Conservation (phyloP, 1,139 yeast genomes). For the Sugiyamaella grinbergsii region DNA sequence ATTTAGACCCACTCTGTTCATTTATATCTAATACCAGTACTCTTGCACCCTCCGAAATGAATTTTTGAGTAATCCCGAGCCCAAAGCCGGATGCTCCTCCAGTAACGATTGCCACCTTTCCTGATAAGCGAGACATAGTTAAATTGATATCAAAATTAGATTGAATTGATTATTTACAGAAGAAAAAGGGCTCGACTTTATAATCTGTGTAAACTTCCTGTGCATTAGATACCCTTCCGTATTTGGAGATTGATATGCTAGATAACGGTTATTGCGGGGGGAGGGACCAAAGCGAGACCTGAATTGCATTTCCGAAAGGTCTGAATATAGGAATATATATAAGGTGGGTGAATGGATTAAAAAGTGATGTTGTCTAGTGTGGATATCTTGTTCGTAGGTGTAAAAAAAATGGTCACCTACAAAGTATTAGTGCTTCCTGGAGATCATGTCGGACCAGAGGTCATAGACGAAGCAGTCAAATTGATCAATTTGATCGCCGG, state of each 20-base stretch:
- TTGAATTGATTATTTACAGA: too few relatives aligned
- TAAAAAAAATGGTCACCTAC: too few relatives aligned
- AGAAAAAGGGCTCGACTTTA: too few relatives aligned
- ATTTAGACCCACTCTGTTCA: conserved; percentile 24
- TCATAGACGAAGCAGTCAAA: conserved; percentile 79
- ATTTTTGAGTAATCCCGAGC: conserved; percentile 32
- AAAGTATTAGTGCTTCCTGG: conserved; percentile 83
- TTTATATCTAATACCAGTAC: conserved; percentile 28
- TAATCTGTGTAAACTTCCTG: too few relatives aligned
- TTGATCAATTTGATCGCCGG: conserved; percentile 70
- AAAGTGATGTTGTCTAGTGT: too few relatives aligned
- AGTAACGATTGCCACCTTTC: conserved; percentile 45
- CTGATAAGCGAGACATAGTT: conserved; percentile 31
- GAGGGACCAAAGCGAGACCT: too few relatives aligned
- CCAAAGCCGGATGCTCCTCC: conserved; percentile 49
- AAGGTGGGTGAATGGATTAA: neutral
- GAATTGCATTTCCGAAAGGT: neutral
- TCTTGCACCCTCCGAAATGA: conserved; percentile 29
- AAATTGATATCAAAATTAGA: too few relatives aligned
- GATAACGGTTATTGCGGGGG: too few relatives aligned
- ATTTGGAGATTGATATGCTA: conserved; percentile 1
- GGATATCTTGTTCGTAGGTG: too few relatives aligned
- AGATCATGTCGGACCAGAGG: conserved; percentile 88
- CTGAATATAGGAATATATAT: neutral
- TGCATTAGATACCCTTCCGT: conserved; percentile 16